These are phyloP conservation scores for Phialophora expanda DNA, from an alignment of 2,329 filamentous ascomycete genomes.

Conservation along the genomic window DNA sequence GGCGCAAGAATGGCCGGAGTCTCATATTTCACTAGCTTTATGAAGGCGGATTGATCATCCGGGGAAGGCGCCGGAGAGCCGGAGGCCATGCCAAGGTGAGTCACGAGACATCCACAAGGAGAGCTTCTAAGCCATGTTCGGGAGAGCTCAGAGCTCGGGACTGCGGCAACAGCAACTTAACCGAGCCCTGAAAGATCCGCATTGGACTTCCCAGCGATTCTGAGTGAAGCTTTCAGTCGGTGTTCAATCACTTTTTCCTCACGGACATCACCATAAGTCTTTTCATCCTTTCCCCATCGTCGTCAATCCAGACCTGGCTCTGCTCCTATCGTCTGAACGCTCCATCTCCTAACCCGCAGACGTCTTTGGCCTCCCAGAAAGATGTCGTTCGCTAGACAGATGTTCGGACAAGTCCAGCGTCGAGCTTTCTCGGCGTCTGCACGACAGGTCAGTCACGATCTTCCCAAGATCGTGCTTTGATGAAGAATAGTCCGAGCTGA, in stretches of 20 bases:
- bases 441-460: slow-evolving; percentile 66
- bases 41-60: slow-evolving; percentile 7
- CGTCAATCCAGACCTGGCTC: slow-evolving; percentile 1
- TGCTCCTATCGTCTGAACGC: not conserved
- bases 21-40: not conserved
- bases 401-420: slow-evolving; percentile 66
- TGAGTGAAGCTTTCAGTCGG: slow-evolving; percentile 10
- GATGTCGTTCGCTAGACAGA: slow-evolving; percentile 39
- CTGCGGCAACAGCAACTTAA: slow-evolving; percentile 16
- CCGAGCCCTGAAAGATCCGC: not conserved
- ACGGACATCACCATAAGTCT: slow-evolving; percentile 8
- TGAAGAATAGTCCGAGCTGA: slow-evolving; percentile 15
- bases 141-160: slow-evolving; percentile 8
- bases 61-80: slow-evolving; percentile 1
- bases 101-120: slow-evolving; percentile 16
- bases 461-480: slow-evolving; percentile 19
- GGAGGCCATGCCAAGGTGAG: slow-evolving; percentile 17
- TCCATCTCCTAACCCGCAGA: slow-evolving; percentile 2
- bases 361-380: slow-evolving; percentile 9
- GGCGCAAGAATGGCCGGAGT: not conserved
- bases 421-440: slow-evolving; percentile 82
- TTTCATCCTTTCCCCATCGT: slow-evolving; percentile 9
- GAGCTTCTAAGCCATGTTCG: not conserved
- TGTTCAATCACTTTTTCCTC: slow-evolving; percentile 17
- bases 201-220: slow-evolving; percentile 2